A percentile compares a stretch with the other conserved stretches of the same genome.
Conservation (phyloP, 129 eudicot species). For the Flaveria ramosissima region DNA sequence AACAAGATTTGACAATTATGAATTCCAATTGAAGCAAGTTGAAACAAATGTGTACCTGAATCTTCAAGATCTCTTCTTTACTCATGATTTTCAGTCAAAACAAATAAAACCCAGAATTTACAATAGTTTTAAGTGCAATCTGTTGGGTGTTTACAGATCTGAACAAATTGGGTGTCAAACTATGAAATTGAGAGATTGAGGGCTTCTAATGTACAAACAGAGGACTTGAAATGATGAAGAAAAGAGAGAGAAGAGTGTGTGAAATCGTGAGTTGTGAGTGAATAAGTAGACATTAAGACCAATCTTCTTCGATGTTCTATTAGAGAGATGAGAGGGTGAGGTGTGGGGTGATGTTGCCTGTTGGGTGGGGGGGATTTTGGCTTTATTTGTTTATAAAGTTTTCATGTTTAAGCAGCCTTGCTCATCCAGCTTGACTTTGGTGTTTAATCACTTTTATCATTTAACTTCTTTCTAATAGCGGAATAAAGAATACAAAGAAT, state of each 20-base stretch:
- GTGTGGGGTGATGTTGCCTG: background rate
- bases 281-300: conserved; percentile 57
- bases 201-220: background rate
- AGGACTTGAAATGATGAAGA: conserved; percentile 21
- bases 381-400: no score
- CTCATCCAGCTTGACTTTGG: no score
- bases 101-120: no score
- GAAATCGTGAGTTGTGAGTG: background rate
- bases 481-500: no score
- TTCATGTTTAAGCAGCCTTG: no score
- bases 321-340: conserved; percentile 18
- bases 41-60: conserved; percentile 53
- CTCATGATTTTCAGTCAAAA: conserved; percentile 46
- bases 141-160: conserved; percentile 9
- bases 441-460: no score
- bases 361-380: no score
- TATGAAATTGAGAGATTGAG: conserved; percentile 10
- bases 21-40: background rate
- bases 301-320: conserved; percentile 17
- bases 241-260: background rate
- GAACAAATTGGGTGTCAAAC: background rate
- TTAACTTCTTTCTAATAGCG: no score
- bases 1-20: background rate
- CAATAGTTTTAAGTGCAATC: background rate
- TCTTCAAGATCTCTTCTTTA: conserved; percentile 90